A percentile compares a stretch with the other conserved stretches of the same genome.
These are phyloP conservation scores for Nemania diffusa DNA, from an alignment of 2,329 filamentous ascomycete species.

Conservation along the genomic window DNA sequence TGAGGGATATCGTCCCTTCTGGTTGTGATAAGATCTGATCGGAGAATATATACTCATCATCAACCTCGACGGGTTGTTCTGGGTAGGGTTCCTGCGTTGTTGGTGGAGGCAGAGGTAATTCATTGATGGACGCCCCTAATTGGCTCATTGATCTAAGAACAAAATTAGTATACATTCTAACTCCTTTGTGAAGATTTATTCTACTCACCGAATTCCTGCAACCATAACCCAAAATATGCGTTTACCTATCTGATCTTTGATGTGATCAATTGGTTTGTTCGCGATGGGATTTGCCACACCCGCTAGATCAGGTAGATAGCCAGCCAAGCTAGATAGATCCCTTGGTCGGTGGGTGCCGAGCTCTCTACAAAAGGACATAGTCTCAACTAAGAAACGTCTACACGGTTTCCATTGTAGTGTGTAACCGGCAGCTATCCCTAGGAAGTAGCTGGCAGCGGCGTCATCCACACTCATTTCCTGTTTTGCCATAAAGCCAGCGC, in stretches of 20 bases:
- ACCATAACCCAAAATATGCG: slow-evolving; percentile 88
- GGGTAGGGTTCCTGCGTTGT: slow-evolving; percentile 82
- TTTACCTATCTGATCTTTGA: slow-evolving; percentile 78
- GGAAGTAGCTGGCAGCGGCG: slow-evolving; percentile 80
- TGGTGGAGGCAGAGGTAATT: slow-evolving; percentile 79
- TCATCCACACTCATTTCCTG: slow-evolving; percentile 67
- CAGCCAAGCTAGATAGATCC: slow-evolving; percentile 43
- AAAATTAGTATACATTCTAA: slow-evolving; percentile 30
- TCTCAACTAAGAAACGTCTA: slow-evolving; percentile 78
- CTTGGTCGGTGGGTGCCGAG: slow-evolving; percentile 71
- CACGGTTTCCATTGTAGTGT: slow-evolving; percentile 74
- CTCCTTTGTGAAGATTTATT: not conserved
- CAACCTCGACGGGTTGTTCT: slow-evolving; percentile 81
- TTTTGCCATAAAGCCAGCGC: slow-evolving; percentile 58
- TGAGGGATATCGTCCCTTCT: slow-evolving; percentile 71
- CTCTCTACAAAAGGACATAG: slow-evolving; percentile 73
- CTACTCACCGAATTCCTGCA: slow-evolving; percentile 71
- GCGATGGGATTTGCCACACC: slow-evolving; percentile 53
- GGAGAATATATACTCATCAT: slow-evolving; percentile 82
- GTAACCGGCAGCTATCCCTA: slow-evolving; percentile 74
- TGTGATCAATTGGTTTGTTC: slow-evolving; percentile 68
- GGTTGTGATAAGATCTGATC: slow-evolving; percentile 78
- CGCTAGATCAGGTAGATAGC: slow-evolving; percentile 47
- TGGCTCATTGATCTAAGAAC: slow-evolving; percentile 76
- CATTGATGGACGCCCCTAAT: slow-evolving; percentile 75